phyloP scores from a whole-genome alignment of 2,329 filamentous ascomycete genomes.

The Sporothrix brunneoviolacea region DNA sequence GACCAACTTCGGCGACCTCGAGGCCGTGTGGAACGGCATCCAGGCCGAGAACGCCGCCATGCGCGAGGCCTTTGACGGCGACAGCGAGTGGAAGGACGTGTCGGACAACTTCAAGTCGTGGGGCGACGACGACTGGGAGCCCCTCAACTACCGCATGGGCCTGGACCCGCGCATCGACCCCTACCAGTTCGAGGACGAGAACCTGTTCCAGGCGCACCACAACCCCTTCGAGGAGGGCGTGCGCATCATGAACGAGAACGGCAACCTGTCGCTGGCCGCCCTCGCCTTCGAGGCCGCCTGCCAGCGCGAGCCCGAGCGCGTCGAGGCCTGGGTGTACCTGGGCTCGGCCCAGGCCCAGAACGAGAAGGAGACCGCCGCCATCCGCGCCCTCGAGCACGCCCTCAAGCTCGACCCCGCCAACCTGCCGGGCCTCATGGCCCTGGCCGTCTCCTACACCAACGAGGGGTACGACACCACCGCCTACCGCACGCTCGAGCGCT shows the following conservation, averaged over 20 bases:
- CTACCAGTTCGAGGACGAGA: conserved; percentile 93
- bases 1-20: conserved; percentile 78
- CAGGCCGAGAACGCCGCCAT: conserved; percentile 66
- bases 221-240: conserved; percentile 92
- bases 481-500: conserved; percentile 91
- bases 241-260: conserved; percentile 86
- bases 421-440: conserved; percentile 82
- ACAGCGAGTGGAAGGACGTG: conserved; percentile 50
- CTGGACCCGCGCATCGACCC: conserved; percentile 74
- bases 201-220: conserved; percentile 71
- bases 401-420: conserved; percentile 83
- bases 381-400: conserved; percentile 86
- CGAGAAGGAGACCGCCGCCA: conserved; percentile 94
- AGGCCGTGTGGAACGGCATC: conserved; percentile 80
- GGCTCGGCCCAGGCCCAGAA: conserved; percentile 94
- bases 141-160: conserved; percentile 47
- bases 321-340: conserved; percentile 89
- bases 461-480: conserved; percentile 97
- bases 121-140: conserved; percentile 63
- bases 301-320: conserved; percentile 79
- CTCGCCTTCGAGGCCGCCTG: conserved; percentile 94
- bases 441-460: conserved; percentile 96
- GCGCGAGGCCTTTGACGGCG: conserved; percentile 62
- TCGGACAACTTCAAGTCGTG: conserved; percentile 15
- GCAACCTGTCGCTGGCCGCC: conserved; percentile 87